These are phyloP conservation scores for Dianthus caryophyllus DNA, from an alignment of 148 eudicot genomes.

Conservation along the genomic window DNA sequence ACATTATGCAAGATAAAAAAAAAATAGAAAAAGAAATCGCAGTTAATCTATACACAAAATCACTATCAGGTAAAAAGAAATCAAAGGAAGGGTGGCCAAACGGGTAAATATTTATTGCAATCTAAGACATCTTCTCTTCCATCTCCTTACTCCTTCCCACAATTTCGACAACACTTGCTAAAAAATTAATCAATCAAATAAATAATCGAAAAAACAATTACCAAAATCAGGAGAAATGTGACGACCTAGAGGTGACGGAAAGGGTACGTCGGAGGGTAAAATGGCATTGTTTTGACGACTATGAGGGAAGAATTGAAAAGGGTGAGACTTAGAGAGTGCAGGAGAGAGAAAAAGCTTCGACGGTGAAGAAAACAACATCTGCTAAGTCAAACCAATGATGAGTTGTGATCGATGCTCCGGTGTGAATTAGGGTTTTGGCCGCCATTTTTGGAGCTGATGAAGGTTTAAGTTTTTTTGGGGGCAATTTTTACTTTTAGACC, in stretches of 20 bases:
- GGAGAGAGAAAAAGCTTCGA: slow-evolving; percentile 17
- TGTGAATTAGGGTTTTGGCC: slow-evolving; percentile 55
- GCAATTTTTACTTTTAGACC: neutral
- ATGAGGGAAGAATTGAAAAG: slow-evolving; percentile 26
- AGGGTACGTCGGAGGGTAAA: slow-evolving; percentile 22
- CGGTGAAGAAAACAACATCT: slow-evolving; percentile 24
- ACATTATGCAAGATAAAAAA: too few relatives aligned
- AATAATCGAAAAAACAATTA: neutral
- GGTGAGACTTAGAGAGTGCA: slow-evolving; percentile 9
- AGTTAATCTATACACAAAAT: neutral
- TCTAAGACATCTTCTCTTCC: slow-evolving; percentile 25
- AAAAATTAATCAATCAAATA: too few relatives aligned
- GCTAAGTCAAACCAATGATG: slow-evolving; percentile 25
- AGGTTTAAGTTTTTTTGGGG: neutral
- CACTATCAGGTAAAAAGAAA: slow-evolving; percentile 75
- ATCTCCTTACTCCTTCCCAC: slow-evolving; percentile 25
- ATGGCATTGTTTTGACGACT: slow-evolving; percentile 38
- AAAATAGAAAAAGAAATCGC: neutral
- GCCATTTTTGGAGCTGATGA: slow-evolving; percentile 31
- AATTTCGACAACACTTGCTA: neutral
- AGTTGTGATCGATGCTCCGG: slow-evolving; percentile 39
- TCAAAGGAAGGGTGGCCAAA: slow-evolving; percentile 65
- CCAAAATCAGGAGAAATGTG: neutral
- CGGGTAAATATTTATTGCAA: slow-evolving; percentile 37
- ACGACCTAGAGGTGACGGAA: slow-evolving; percentile 16